These are phyloP conservation scores for Mrakia frigida DNA, from an alignment of 768 basidiomycete species.

Conservation along the genomic window DNA sequence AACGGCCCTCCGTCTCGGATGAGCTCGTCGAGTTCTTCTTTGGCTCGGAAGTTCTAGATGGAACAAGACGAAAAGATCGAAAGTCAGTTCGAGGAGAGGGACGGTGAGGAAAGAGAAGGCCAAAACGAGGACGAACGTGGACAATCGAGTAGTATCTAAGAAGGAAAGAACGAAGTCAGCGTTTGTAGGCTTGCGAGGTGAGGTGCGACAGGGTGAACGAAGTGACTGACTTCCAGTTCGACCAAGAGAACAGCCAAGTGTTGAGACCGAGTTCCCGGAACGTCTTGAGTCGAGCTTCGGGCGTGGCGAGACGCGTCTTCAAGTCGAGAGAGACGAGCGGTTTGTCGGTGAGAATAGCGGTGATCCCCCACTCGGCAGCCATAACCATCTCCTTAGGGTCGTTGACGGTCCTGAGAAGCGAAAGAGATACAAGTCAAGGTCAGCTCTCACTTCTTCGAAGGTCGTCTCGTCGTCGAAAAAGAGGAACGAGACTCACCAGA, in stretches of 20 bases:
- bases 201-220: no score
- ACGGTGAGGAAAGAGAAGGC: no score
- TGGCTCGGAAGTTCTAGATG: neutral
- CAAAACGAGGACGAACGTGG: no score
- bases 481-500: conserved; percentile 35
- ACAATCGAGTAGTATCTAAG: conserved; percentile 14
- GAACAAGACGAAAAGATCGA: no score
- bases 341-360: conserved; percentile 44
- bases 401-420: conserved; percentile 40
- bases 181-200: no score
- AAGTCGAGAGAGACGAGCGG: conserved; percentile 39
- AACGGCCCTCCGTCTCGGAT: conserved; percentile 26
- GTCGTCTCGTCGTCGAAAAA: neutral
- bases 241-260: conserved; percentile 16
- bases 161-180: no score
- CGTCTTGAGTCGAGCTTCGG: conserved; percentile 32
- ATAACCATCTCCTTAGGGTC: conserved; percentile 42
- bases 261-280: conserved; percentile 24
- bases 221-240: no score
- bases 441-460: neutral
- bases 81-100: neutral
- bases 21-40: conserved; percentile 29
- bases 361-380: conserved; percentile 40
- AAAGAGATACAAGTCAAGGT: neutral
- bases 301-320: conserved; percentile 28